phyloP scores from a whole-genome alignment of 2,329 filamentous ascomycete species.

The Pseudocercospora pini-densiflorae region DNA sequence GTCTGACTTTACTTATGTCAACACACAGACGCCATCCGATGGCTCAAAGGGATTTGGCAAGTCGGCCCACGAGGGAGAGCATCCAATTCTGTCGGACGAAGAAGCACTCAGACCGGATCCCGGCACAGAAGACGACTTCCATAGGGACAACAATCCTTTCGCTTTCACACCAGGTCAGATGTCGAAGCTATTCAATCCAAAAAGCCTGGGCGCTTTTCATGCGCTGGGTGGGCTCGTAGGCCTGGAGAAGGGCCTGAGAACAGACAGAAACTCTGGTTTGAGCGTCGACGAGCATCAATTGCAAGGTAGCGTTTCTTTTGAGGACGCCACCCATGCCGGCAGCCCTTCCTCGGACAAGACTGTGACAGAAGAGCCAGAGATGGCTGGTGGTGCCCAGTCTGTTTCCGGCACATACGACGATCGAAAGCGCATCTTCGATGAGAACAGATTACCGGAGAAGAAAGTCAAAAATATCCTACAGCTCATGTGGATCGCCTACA shows the following conservation, averaged over 20 bases:
- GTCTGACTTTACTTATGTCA: constrained; percentile 67
- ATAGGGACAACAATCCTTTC: constrained; percentile 78
- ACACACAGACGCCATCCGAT: constrained; percentile 44
- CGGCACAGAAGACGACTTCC: constrained; percentile 75
- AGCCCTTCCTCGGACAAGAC: constrained; percentile 38
- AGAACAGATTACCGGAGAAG: constrained; percentile 71
- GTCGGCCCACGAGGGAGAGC: constrained; percentile 43
- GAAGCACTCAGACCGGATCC: constrained; percentile 77
- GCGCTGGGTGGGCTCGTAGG: constrained; percentile 74
- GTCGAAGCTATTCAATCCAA: constrained; percentile 79
- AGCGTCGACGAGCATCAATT: constrained; percentile 70
- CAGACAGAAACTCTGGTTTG: constrained; percentile 67
- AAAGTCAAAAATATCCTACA: constrained; percentile 72
- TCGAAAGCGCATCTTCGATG: constrained; percentile 70
- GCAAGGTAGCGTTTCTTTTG: constrained; percentile 69
- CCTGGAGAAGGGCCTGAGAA: constrained; percentile 73
- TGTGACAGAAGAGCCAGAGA: constrained; percentile 30
- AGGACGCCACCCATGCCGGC: constrained; percentile 56
- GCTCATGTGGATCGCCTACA: constrained; percentile 80
- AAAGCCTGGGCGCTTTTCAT: constrained; percentile 74
- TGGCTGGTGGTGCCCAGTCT: constrained; percentile 22
- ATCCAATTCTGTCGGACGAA: constrained; percentile 64
- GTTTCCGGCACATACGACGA: constrained; percentile 57
- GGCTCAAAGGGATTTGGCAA: constrained; percentile 36
- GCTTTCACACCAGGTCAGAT: constrained; percentile 83